Percentiles rank a stretch among this genome's conserved stretches.
These are phyloP conservation scores for Neurospora africana DNA, from an alignment of 495 filamentous ascomycete species.

Conservation along the genomic window DNA sequence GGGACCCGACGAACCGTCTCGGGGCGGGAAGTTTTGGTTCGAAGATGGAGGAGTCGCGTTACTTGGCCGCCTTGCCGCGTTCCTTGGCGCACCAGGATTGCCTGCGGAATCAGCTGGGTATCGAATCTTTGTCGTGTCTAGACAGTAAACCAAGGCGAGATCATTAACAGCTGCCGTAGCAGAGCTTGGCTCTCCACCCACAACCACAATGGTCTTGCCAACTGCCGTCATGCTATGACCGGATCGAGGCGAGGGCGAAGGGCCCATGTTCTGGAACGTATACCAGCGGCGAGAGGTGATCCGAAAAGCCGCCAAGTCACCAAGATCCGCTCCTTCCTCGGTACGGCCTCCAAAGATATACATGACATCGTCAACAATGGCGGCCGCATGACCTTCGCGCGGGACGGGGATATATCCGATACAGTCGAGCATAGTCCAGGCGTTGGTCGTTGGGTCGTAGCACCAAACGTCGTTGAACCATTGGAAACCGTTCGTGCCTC, in stretches of 20 bases:
- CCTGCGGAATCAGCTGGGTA: slow-evolving; percentile 74
- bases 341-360: slow-evolving; percentile 98
- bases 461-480: slow-evolving; percentile 99
- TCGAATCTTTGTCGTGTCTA: slow-evolving; percentile 91
- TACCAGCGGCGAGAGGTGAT: slow-evolving; percentile 92
- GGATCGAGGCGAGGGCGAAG: slow-evolving; percentile 82
- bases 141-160: slow-evolving; percentile 76
- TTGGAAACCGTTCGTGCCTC: slow-evolving; percentile 82
- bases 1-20: slow-evolving; percentile 51
- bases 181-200: slow-evolving; percentile 90
- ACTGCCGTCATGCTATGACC: slow-evolving; percentile 97
- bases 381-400: slow-evolving; percentile 88
- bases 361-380: slow-evolving; percentile 94
- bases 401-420: slow-evolving; percentile 93
- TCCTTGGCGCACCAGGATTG: slow-evolving; percentile 28
- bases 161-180: slow-evolving; percentile 69
- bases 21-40: slow-evolving; percentile 37
- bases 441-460: slow-evolving; percentile 73
- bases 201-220: slow-evolving; percentile 80
- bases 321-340: slow-evolving; percentile 81
- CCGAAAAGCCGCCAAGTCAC: slow-evolving; percentile 90
- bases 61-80: slow-evolving; percentile 30
- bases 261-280: slow-evolving; percentile 99
- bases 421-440: slow-evolving; percentile 83
- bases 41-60: slow-evolving; percentile 19